phyloP scores from a whole-genome alignment of 352 stramenopile genomes.

The Phytophthora kernoviae region DNA sequence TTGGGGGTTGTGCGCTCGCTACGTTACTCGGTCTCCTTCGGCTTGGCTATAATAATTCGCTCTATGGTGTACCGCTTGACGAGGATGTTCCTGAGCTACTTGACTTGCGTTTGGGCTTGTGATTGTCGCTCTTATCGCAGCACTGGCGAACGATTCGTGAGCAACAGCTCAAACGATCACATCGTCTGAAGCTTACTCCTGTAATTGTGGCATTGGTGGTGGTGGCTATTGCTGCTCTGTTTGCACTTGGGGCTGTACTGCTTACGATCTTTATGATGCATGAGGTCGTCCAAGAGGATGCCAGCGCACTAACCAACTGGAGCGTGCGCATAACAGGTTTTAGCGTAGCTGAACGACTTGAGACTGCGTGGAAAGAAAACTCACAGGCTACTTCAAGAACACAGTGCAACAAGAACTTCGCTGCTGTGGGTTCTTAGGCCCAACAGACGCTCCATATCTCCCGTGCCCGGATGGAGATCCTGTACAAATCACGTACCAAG shows the following conservation, averaged over 20 bases:
- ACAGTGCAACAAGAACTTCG: slow-evolving; percentile 66
- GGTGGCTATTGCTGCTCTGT: slow-evolving; percentile 42
- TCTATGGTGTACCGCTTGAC: slow-evolving; percentile 63
- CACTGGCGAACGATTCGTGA: slow-evolving; percentile 62
- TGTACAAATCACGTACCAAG: slow-evolving; percentile 63
- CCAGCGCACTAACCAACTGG: slow-evolving; percentile 63
- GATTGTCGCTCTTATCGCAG: slow-evolving; percentile 45
- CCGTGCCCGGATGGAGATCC: slow-evolving; percentile 57
- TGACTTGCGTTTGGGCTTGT: slow-evolving; percentile 36
- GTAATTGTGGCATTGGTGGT: slow-evolving; percentile 25
- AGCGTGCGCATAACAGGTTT: slow-evolving; percentile 75
- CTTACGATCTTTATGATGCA: slow-evolving; percentile 67
- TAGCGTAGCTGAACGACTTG: slow-evolving; percentile 55
- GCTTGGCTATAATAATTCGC: slow-evolving; percentile 47
- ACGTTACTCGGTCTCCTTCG: slow-evolving; percentile 62
- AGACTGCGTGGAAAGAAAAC: slow-evolving; percentile 50
- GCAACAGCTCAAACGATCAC: slow-evolving; percentile 33
- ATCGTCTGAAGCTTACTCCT: slow-evolving; percentile 15
- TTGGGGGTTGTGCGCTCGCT: slow-evolving; percentile 48
- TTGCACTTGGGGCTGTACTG: slow-evolving; percentile 46
- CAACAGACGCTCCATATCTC: slow-evolving; percentile 44
- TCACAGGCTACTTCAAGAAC: slow-evolving; percentile 46
- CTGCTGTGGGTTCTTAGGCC: slow-evolving; percentile 69
- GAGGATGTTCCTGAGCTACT: slow-evolving; percentile 50
- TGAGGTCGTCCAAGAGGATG: slow-evolving; percentile 55